A percentile compares a stretch with the other conserved stretches of the same genome.
Conservation (phyloP, 257 asterid species). For the Ocimum tenuiflorum region DNA sequence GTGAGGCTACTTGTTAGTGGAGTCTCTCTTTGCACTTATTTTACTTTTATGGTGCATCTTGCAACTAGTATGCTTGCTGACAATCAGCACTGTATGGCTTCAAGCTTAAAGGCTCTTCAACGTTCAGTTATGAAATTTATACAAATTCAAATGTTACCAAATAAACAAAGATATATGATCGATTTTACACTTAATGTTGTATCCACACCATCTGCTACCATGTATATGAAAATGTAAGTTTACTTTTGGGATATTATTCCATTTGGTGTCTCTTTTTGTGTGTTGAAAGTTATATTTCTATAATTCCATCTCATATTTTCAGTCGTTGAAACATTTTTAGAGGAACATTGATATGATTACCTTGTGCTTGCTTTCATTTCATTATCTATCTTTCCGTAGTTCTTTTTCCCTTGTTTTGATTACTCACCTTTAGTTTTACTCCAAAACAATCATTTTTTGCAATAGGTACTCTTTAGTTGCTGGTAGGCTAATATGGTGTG, state of each 20-base stretch:
- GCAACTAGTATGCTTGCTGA: conserved; percentile 11
- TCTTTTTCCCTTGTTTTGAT: not conserved
- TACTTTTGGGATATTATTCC: conserved; percentile 1
- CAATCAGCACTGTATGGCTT: conserved; percentile 8
- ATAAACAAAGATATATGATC: not conserved
- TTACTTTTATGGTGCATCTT: conserved; percentile 3
- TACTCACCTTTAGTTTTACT: not conserved
- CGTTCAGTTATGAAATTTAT: not conserved
- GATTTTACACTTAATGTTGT: not conserved
- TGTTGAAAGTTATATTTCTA: not conserved
- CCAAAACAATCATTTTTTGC: not conserved
- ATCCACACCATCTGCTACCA: not conserved
- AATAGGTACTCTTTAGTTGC: not conserved
- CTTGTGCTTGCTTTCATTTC: not conserved
- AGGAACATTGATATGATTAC: not conserved
- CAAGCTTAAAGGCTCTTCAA: not conserved
- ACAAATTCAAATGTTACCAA: not conserved
- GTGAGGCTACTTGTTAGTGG: conserved; percentile 35
- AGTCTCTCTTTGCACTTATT: not conserved
- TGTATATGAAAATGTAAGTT: not conserved
- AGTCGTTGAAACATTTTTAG: not conserved
- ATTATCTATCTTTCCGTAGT: too few relatives aligned
- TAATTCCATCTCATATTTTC: not conserved
- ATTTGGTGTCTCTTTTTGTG: not conserved
- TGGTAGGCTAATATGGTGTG: not conserved